Evolutionary conservation across 495 filamentous ascomycete genomes (phyloP), one percentile per base, ranked within the genome.

Genomic region (Lasiosphaeriaceae sp.): DNA sequence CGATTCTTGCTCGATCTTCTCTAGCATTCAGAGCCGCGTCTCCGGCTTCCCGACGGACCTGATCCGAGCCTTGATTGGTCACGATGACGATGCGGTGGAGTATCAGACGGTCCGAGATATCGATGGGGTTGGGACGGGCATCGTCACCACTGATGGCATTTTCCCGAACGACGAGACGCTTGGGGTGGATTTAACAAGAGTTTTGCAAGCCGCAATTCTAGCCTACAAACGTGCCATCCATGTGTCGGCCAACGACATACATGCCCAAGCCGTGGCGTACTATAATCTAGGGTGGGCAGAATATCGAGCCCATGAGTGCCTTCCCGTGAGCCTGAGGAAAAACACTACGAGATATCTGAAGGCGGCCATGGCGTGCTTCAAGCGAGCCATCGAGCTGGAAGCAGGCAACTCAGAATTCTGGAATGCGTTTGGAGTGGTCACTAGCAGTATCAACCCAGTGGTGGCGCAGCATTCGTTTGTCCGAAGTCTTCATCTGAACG

Each of bases 211-310:
- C 37, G 80, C 85, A 0, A 92, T 98, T 16, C 72, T 97, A 24
- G 89, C 90, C 5, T 88, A 92, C 68, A 97, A 97, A 64, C 85
- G 89, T 51, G 89, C 91, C 19, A 86, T 97, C 16, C 77, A 87
- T 54, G 79, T 83, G 43, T 87, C 88, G 31, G 72, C 83, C 2
- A 75, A 85, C 53, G 93, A 99, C 63, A 56, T 83, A 2, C 89
- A 97, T 68, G 91, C 92, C n/a, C 92, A 95, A 71, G 90, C 94
- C 8, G 89, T 97, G 26, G 90, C 92, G 1, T 96, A 93, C 81
- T 99, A 93, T 69, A 99, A 99, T 66, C 77, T 99, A 19, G 94
- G 95, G 22, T 96, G 91, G 86, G 88, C 90, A 4, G 94, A 99
- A 70, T 86, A 94, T 66, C 81, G 86, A 46, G 86, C 90, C 11